Conservation (phyloP, 768 basidiomycete species). For the Hortiboletus campestris region DNA sequence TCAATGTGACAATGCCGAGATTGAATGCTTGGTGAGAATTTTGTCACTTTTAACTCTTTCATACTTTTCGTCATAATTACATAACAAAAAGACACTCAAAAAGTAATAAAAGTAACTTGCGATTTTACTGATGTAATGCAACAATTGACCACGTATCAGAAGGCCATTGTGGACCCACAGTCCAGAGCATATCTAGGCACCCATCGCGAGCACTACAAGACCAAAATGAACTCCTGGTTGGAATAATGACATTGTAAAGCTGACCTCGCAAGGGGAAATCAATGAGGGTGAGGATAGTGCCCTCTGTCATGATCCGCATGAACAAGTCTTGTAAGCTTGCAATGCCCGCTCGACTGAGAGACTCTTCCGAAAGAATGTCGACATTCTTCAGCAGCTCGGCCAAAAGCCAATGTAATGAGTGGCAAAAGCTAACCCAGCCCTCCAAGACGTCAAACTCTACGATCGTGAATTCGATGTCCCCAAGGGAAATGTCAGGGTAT, state of each 20-base stretch:
- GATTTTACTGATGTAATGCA: too few species aligned
- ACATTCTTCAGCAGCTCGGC: constrained; percentile 87
- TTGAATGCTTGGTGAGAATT: too few species aligned
- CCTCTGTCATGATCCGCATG: constrained; percentile 58
- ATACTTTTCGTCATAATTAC: too few species aligned
- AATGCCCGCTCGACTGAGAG: constrained; percentile 50
- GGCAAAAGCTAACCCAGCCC: constrained; percentile 89
- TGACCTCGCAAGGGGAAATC: constrained; percentile 89
- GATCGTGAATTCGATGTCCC: constrained; percentile 54
- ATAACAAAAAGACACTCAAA: too few species aligned
- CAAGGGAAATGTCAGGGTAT: constrained; percentile 69
- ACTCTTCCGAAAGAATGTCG: constrained; percentile 57
- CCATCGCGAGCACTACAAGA: constrained; percentile 75
- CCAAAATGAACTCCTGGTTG: background rate
- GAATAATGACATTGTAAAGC: constrained; percentile 20
- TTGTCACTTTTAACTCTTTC: too few species aligned
- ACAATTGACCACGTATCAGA: constrained; percentile 88
- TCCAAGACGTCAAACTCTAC: constrained; percentile 77
- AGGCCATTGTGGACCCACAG: constrained; percentile 98
- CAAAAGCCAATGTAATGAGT: constrained; percentile 87
- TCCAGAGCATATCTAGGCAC: constrained; percentile 92
- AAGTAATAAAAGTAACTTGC: too few species aligned
- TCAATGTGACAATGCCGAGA: too few species aligned
- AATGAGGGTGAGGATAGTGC: constrained; percentile 69
- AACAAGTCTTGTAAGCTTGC: constrained; percentile 60